phyloP scores from a whole-genome alignment of 805 yeast genomes.

The Yarrowia yakushimensis region DNA sequence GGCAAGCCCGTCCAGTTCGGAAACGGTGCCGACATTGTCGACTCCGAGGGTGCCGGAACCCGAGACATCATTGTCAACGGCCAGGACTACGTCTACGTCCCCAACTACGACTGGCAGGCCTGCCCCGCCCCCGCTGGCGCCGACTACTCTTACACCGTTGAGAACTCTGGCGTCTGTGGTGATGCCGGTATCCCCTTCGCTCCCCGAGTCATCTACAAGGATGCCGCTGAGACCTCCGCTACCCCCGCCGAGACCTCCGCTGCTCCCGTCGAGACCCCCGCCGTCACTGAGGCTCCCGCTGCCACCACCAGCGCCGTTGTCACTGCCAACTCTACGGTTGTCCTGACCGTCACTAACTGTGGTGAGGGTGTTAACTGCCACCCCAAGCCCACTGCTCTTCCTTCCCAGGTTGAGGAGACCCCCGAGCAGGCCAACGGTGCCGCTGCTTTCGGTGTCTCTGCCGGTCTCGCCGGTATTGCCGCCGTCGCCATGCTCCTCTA shows the following conservation, averaged over 20 bases:
- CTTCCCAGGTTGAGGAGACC: conserved; percentile 12
- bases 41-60: conserved; percentile 13
- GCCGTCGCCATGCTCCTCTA: conserved; percentile 19
- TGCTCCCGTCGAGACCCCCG: conserved; percentile 16
- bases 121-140: conserved; percentile 17
- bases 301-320: conserved; percentile 18
- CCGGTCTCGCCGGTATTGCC: conserved; percentile 20
- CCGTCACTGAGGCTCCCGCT: conserved; percentile 22
- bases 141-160: conserved; percentile 4
- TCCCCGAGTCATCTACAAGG: conserved; percentile 1
- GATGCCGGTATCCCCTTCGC: conserved; percentile 14
- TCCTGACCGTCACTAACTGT: conserved; percentile 11
- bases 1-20: conserved; percentile 20
- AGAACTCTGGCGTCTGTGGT: conserved; percentile 8
- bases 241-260: not conserved
- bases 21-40: conserved; percentile 8
- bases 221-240: not conserved
- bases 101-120: conserved; percentile 10
- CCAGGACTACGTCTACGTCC: conserved; percentile 14
- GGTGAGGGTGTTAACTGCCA: not conserved
- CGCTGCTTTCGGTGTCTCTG: conserved; percentile 20
- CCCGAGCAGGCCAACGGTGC: conserved; percentile 25
- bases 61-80: conserved; percentile 2
- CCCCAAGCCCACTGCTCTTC: conserved; percentile 4
- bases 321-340: conserved; percentile 19